A percentile compares a stretch with the other conserved stretches of the same genome.
phyloP scores from a whole-genome alignment of 306 rosid species.

The Prunus persica region DNA sequence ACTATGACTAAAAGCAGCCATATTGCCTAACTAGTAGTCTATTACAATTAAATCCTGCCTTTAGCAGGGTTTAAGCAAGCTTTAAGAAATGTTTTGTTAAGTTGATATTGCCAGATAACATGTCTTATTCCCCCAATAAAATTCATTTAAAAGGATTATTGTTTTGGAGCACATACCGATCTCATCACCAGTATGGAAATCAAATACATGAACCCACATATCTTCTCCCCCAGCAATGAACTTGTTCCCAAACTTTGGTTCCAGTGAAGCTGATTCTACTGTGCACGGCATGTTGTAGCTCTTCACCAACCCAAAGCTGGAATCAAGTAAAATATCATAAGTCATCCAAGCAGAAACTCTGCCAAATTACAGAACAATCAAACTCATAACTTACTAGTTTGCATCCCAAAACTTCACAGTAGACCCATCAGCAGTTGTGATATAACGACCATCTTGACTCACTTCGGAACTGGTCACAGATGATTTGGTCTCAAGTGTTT shows the following conservation, averaged over 20 bases:
- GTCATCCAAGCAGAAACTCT: conserved; percentile 16
- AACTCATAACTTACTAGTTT: conserved; percentile 63
- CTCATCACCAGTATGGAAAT: conserved; percentile 91
- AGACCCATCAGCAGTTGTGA: conserved; percentile 93
- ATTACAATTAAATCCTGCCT: not conserved
- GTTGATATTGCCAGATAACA: not conserved
- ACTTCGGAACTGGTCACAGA: conserved; percentile 98
- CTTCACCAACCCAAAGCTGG: conserved; percentile 87
- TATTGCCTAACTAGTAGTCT: not conserved
- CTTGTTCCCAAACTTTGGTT: conserved; percentile 88
- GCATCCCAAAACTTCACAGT: conserved; percentile 99
- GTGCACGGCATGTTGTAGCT: conserved; percentile 95
- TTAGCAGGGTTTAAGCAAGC: not conserved
- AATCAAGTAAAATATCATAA: conserved; percentile 24
- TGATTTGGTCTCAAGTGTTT: conserved; percentile 85
- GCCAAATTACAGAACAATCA: not conserved
- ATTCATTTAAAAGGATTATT: not conserved
- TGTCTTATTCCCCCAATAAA: not conserved
- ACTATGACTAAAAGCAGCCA: not conserved
- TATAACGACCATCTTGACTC: conserved; percentile 96
- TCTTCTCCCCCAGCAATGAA: conserved; percentile 98
- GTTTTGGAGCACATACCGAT: conserved; percentile 51
- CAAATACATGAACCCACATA: conserved; percentile 94
- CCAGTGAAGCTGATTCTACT: conserved; percentile 92
- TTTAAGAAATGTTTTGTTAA: not conserved